Conservation (phyloP, 202 grass and related monocot species). For the Schoenoplectus triqueter region DNA sequence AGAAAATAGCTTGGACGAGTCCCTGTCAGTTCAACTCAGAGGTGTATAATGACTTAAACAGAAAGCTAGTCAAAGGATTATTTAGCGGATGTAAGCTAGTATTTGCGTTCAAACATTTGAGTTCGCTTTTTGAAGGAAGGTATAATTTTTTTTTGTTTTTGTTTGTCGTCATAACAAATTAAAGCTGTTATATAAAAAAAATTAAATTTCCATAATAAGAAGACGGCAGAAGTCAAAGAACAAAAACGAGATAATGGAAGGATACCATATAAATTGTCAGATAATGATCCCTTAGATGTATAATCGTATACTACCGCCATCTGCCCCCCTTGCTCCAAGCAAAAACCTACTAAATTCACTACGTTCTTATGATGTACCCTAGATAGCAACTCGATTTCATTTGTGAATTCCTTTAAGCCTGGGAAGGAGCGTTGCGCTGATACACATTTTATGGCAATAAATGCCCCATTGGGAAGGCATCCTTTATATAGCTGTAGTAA, state of each 20-base stretch:
- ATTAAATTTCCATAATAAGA: not conserved
- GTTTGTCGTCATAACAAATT: too few relatives aligned
- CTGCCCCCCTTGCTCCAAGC: conserved; percentile 59
- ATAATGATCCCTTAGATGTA: conserved; percentile 59
- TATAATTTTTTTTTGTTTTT: too few relatives aligned
- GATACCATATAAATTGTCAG: conserved; percentile 63
- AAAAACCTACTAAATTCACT: conserved; percentile 77
- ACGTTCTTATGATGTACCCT: conserved; percentile 80
- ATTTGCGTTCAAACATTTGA: too few relatives aligned
- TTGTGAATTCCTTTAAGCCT: conserved; percentile 68
- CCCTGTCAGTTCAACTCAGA: too few relatives aligned
- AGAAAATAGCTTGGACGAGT: too few relatives aligned
- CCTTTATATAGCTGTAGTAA: conserved; percentile 60
- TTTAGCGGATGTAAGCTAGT: too few relatives aligned
- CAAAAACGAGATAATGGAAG: not conserved
- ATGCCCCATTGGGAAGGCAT: conserved; percentile 50
- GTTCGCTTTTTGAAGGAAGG: too few relatives aligned
- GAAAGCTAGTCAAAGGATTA: too few relatives aligned
- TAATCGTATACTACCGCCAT: conserved; percentile 43
- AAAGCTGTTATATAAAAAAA: too few relatives aligned
- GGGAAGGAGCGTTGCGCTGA: conserved; percentile 57
- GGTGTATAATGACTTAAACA: too few relatives aligned
- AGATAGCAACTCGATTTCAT: conserved; percentile 79
- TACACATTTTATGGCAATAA: conserved; percentile 65
- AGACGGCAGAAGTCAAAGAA: not conserved